Conservation (phyloP, 2,329 filamentous ascomycete genomes). For the Aspergillus phoenicis region DNA sequence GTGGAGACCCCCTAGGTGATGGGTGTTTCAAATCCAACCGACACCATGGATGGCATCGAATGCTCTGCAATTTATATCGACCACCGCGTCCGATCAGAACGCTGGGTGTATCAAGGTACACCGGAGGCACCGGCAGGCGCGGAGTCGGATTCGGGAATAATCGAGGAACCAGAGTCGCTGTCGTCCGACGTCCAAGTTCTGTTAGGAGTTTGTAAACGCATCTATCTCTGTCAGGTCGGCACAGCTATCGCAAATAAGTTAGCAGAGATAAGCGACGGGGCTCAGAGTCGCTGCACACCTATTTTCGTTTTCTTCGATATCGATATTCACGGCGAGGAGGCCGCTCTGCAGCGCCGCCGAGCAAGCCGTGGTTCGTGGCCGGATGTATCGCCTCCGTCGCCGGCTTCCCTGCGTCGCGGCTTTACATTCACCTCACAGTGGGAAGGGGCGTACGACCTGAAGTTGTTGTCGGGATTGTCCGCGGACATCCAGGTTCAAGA, state of each 20-base stretch:
- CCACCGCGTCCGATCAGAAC: constrained; percentile 47
- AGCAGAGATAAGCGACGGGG: constrained; percentile 53
- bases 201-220: constrained; percentile 56
- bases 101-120: constrained; percentile 45
- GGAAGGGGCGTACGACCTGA: constrained; percentile 52
- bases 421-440: constrained; percentile 48
- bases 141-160: constrained; percentile 23
- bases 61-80: constrained; percentile 52
- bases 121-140: constrained; percentile 31
- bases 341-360: constrained; percentile 36
- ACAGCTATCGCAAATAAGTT: constrained; percentile 57
- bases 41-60: constrained; percentile 46
- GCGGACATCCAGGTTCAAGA: constrained; percentile 55
- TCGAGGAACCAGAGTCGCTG: constrained; percentile 49
- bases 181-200: constrained; percentile 53
- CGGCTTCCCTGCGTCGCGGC: constrained; percentile 37
- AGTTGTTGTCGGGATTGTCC: constrained; percentile 51
- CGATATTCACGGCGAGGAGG: constrained; percentile 43
- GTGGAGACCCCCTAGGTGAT: constrained; percentile 19
- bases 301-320: constrained; percentile 60
- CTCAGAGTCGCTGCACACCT: constrained; percentile 52
- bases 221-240: constrained; percentile 57
- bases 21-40: constrained; percentile 22
- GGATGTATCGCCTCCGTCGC: constrained; percentile 35
- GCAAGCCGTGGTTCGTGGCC: constrained; percentile 34